Percentiles rank a stretch among this genome's conserved stretches.
These are phyloP conservation scores for Strobilomyces echinocephalus DNA, from an alignment of 768 basidiomycete genomes.

Conservation along the genomic window DNA sequence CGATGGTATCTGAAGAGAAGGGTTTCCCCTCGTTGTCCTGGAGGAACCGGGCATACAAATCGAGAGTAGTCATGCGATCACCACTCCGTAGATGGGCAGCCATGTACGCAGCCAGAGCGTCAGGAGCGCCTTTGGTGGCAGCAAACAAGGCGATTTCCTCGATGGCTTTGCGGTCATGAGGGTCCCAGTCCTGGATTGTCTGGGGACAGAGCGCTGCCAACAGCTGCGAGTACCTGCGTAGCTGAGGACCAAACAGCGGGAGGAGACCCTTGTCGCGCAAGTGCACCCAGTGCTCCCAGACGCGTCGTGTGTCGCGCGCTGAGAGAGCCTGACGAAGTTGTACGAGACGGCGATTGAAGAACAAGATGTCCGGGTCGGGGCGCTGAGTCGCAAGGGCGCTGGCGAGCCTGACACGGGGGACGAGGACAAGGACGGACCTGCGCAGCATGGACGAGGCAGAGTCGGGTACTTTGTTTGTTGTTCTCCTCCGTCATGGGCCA, in stretches of 20 bases:
- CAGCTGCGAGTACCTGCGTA: slow-evolving; percentile 37
- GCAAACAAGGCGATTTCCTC: slow-evolving; percentile 48
- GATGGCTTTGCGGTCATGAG: slow-evolving; percentile 28
- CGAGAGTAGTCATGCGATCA: slow-evolving; percentile 40
- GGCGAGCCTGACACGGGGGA: slow-evolving; percentile 22
- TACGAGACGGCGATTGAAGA: slow-evolving; percentile 35
- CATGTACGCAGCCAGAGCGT: slow-evolving; percentile 51
- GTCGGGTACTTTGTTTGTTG: background rate
- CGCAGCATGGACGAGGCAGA: slow-evolving; percentile 20
- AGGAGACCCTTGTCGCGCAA: slow-evolving; percentile 42
- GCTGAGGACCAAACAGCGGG: slow-evolving; percentile 42
- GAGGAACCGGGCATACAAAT: slow-evolving; percentile 41
- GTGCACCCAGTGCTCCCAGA: slow-evolving; percentile 37
- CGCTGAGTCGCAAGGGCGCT: slow-evolving; percentile 9
- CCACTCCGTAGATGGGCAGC: slow-evolving; percentile 37
- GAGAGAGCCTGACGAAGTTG: slow-evolving; percentile 37
- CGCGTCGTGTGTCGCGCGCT: slow-evolving; percentile 29
- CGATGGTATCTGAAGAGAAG: slow-evolving; percentile 12
- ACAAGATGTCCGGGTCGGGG: slow-evolving; percentile 29
- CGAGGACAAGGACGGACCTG: slow-evolving; percentile 36
- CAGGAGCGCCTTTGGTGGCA: slow-evolving; percentile 41
- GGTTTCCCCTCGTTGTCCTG: slow-evolving; percentile 17
- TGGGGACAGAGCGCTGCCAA: slow-evolving; percentile 29
- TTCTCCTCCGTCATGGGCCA: slow-evolving; percentile 56
- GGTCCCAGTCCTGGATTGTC: slow-evolving; percentile 21